phyloP scores from a whole-genome alignment of 306 rosid genomes.

The Pueraria montana region DNA sequence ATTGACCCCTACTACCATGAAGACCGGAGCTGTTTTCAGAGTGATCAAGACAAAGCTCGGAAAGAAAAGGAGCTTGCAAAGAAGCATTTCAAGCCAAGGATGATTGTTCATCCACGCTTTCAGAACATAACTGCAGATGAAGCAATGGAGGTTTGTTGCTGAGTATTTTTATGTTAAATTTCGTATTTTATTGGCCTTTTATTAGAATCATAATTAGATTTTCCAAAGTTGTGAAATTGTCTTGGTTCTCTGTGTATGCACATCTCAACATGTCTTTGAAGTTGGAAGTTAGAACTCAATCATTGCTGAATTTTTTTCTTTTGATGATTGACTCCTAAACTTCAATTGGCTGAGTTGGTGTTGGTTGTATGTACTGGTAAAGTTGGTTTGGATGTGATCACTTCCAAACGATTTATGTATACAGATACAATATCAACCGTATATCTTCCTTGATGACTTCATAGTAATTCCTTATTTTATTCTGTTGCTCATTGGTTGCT shows the following conservation, averaged over 20 bases:
- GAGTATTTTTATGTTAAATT: slow-evolving; percentile 11
- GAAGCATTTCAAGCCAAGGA: slow-evolving; percentile 95
- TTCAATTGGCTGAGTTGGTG: not conserved
- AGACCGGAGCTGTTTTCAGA: slow-evolving; percentile 81
- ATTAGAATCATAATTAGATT: not conserved
- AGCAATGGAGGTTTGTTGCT: slow-evolving; percentile 87
- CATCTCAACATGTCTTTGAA: not conserved
- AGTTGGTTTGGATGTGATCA: slow-evolving; percentile 6
- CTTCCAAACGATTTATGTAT: not conserved
- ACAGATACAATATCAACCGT: not conserved
- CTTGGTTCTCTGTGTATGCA: slow-evolving; percentile 1
- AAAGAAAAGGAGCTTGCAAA: slow-evolving; percentile 94
- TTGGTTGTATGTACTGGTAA: slow-evolving; percentile 14
- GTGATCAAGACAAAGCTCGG: slow-evolving; percentile 85
- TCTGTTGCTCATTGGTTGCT: not conserved
- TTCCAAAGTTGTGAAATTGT: slow-evolving; percentile 17
- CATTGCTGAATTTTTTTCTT: not conserved
- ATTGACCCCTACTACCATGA: slow-evolving; percentile 85
- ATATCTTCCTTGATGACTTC: not conserved
- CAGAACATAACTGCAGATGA: slow-evolving; percentile 96
- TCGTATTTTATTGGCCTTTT: slow-evolving; percentile 11
- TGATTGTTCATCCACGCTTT: slow-evolving; percentile 99
- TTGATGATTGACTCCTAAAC: slow-evolving; percentile 3
- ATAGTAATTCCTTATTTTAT: not conserved
- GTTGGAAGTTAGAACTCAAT: slow-evolving; percentile 9